A percentile compares a stretch with the other conserved stretches of the same genome.
Evolutionary conservation across 805 yeast species (phyloP).

Genomic region (Torulaspora gathmanii): DNA sequence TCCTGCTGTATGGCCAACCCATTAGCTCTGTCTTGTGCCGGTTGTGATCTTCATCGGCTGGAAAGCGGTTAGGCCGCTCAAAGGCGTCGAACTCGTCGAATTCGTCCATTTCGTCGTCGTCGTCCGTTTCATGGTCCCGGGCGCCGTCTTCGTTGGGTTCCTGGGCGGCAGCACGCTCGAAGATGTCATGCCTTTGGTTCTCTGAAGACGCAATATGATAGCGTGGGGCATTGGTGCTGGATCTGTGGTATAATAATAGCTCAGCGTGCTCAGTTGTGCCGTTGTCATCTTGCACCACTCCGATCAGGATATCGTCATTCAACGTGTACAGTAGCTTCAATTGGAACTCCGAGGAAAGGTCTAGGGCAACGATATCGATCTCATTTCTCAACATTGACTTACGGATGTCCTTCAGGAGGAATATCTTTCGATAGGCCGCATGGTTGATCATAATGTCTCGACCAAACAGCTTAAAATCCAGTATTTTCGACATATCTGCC

Average conservation of each 20-base stretch:
- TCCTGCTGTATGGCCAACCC: constrained; percentile 9
- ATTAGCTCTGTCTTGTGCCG: background rate
- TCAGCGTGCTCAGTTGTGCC: constrained; percentile 10
- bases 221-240: background rate
- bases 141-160: background rate
- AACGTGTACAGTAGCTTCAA: constrained; percentile 9
- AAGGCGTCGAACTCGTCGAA: constrained; percentile 12
- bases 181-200: background rate
- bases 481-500: constrained; percentile 11
- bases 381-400: background rate
- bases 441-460: constrained; percentile 13
- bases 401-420: constrained; percentile 10
- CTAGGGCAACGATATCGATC: constrained; percentile 2
- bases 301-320: constrained; percentile 11
- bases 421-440: constrained; percentile 9
- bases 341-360: constrained; percentile 6
- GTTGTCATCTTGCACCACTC: constrained; percentile 9
- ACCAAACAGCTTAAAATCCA: constrained; percentile 16
- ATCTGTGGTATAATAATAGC: constrained; percentile 11
- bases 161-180: background rate
- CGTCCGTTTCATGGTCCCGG: constrained; percentile 6
- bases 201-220: background rate
- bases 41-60: no score
- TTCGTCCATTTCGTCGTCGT: constrained; percentile 16
- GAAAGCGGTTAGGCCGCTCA: background rate